Base-by-base conservation (phyloP, 805 yeast species). In the Ogataea siamensis region DNA sequence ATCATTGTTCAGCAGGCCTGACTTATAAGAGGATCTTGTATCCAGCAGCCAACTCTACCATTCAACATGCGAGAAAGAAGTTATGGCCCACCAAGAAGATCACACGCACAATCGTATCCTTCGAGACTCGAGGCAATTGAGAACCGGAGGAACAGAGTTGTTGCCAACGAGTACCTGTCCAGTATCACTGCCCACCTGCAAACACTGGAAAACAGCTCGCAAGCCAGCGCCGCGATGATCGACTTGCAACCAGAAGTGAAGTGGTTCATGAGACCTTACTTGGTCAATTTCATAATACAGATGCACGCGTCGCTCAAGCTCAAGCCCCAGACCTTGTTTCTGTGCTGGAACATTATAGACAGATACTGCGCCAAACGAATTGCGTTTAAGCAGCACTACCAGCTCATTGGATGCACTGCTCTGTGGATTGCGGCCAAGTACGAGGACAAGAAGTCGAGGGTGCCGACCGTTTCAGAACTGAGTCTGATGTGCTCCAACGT, bases 351-450 rank as follows among this genome's bases (percentile, higher is more conserved):
- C 51, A 71, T 89, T 37, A 84, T 91, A 45, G 99, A 91, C 60
- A 76, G 97, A 45, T 91, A 91, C 65, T 85, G 95, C 58, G 83
- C 95, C 37, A 83, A 81, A 52, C 72, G 98, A 51, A 78, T 88
- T 6, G 93, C 89, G 1, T 73, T 84, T 46, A 76, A 81, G 49
- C 89, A 85, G 41, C 98, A 89, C 63, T 80, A 87, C 45, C 96
- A 89, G 62, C 71, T 91, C 37, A 91, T 91, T 8, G 87, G 94
- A 21, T 84, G 95, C 44, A 87, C 96, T 4, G 87, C 96, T 44
- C 66, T 91, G 23, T 91, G 98, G 97, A 74, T 91, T 21, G 87
- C 96, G 2, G 81, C 96, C 17, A 91, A 91, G 53, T 76, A 75
- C 54, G 82, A 76, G 53, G 82, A 76, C 51, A 76, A 76, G 51